Evolutionary conservation across 192 early-diverging fungal genomes (phyloP), one percentile per base, ranked within the genome.

Genomic region (Linnemannia zychae): DNA sequence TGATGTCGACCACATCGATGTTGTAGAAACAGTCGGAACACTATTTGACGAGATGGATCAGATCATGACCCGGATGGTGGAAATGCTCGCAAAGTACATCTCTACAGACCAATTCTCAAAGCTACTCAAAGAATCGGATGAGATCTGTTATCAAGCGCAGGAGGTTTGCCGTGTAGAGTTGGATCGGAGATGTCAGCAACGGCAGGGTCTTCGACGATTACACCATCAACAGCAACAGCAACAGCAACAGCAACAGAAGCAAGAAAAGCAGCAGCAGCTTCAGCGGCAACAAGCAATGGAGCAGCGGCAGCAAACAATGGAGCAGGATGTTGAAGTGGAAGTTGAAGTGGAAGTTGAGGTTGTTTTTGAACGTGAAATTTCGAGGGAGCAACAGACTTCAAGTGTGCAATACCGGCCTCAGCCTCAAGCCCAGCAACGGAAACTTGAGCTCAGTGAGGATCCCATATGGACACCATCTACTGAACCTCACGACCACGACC

Each of bases 31-130:
- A 3, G 38, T 79, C 0, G 53, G 60, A 22, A 65, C 65, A 1
- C 67, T 79, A 0, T 76, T 85, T 49, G 70, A 85, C 3, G 70
- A 76, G 31, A 67, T 85, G 28, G 83, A 79, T 28, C 78, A 79
- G 13, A 67, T 70, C 3, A 50, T 76, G 16, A 18, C 46, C 13
- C 40, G 49, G 49, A 85, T 85, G 77, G 9, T 52, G 13, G 77
- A 76, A 0, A 47, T 85, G 12, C 11, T 85, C 24, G 17, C 47
- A 0, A 85, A 79, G 60, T 71, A 76, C 22, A 73, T 79, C 31
- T 63, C 83, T 0, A 63, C 71, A 11, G 67, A 79, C 22, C 77
- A 76, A n/a, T 68, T 85, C 24, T 71, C 77, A 3, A 79, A 72
- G 24, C 68, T 79, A 1, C n/a, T 71, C 40, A 72, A 60, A n/a